Base-by-base conservation (phyloP, 2,329 filamentous ascomycete genomes). In the Calonectria pseudoreteaudii region DNA sequence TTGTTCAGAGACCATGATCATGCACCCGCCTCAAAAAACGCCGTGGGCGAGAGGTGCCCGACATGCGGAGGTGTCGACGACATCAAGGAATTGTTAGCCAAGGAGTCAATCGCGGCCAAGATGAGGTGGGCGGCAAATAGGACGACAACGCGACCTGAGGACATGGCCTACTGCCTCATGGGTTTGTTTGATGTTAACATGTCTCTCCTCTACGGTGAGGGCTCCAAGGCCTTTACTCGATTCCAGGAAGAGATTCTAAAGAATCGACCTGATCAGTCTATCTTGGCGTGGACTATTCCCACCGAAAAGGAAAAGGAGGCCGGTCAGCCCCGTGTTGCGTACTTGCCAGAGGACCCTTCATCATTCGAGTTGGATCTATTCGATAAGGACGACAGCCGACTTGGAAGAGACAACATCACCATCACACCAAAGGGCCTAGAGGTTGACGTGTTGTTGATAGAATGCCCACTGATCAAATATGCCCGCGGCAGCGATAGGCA, bases 121-220 rank as follows among this genome's bases (percentile, higher is more conserved):
- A 62, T 62, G 56, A 62, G n/a, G 34, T 74, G 72, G 72, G 72
- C 68, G 1, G 28, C 72, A 10, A 10, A 18, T 13, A 36, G 72
- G 50, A 28, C 50, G 16, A 71, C 68, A 0, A 65, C 72, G 8
- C 52, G 72, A 18, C 26, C 36, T 7, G 72, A 74, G 18, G 71
- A 73, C 14, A 53, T 53, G 2, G 62, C 71, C 26, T 71, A 73
- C 36, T 71, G 71, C 16, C 26, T 73, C 26, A 34, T 73, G 52
- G 71, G 71, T 7, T 38, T 73, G 13, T 73, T 73, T 13, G 65
- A 71, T 41, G 64, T 73, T 23, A 71, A 66, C 41, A 67, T 73
- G 71, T 68, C 71, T 0, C n/a, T 71, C 31, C 53, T 73, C 13
- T 73, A 73, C 10, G 71, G 71, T 14, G 71, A 73, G 56, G 65